Conservation (phyloP, 805 yeast genomes). For the Candida easanensis region DNA sequence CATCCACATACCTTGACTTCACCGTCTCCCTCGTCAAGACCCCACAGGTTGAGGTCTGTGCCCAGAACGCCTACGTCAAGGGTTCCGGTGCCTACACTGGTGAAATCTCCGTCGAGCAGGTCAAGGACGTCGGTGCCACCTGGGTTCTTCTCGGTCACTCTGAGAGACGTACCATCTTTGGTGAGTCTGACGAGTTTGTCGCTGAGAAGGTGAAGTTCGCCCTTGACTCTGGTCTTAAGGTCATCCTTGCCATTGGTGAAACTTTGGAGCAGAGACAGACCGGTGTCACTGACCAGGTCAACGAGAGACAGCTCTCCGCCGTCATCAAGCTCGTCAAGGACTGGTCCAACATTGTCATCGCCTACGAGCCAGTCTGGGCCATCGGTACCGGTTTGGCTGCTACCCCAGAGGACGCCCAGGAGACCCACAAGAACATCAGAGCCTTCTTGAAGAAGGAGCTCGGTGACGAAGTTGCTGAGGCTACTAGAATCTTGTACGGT, state of each 20-base stretch:
- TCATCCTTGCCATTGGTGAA: slow-evolving; percentile 97
- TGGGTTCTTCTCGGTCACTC: slow-evolving; percentile 99
- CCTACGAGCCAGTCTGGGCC: slow-evolving; percentile 99
- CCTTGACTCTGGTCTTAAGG: slow-evolving; percentile 82
- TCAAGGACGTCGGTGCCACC: slow-evolving; percentile 86
- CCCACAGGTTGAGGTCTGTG: slow-evolving; percentile 75
- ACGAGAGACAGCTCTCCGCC: slow-evolving; percentile 87
- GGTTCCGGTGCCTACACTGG: slow-evolving; percentile 97
- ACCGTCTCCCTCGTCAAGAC: slow-evolving; percentile 68
- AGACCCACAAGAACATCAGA: slow-evolving; percentile 88
- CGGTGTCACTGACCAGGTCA: slow-evolving; percentile 80
- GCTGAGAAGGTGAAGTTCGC: slow-evolving; percentile 96
- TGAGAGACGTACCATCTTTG: slow-evolving; percentile 93
- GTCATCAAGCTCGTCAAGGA: slow-evolving; percentile 76
- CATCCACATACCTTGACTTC: slow-evolving; percentile 85
- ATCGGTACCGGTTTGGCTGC: slow-evolving; percentile 99
- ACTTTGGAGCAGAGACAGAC: slow-evolving; percentile 92
- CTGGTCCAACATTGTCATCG: slow-evolving; percentile 91
- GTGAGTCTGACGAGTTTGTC: slow-evolving; percentile 85
- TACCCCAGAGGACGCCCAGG: slow-evolving; percentile 97
- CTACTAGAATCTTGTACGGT: slow-evolving; percentile 92
- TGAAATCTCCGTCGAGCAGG: slow-evolving; percentile 84
- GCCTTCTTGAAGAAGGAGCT: slow-evolving; percentile 72
- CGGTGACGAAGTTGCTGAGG: slow-evolving; percentile 73
- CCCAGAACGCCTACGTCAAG: slow-evolving; percentile 88